Conservation (phyloP, 23 red algal genomes). For the Gracilaria domingensis region DNA sequence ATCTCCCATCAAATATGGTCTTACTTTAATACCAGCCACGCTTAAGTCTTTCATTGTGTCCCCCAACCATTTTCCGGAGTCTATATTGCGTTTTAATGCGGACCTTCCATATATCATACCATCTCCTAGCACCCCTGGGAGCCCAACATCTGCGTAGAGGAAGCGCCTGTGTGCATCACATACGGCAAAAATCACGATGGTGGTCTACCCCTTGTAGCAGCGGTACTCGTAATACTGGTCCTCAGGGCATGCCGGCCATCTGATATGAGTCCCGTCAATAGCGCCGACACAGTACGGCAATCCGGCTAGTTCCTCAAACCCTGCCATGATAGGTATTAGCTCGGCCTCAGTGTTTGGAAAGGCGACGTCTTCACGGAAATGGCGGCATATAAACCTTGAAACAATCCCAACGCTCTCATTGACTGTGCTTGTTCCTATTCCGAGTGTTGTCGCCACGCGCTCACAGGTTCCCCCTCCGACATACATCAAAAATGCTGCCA, state of each 20-base stretch:
- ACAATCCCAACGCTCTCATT: neutral
- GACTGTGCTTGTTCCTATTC: neutral
- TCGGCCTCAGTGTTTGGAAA: neutral
- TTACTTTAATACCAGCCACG: neutral
- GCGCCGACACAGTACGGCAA: conserved; percentile 50
- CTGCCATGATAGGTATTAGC: neutral
- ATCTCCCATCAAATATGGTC: conserved; percentile 45
- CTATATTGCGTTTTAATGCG: conserved; percentile 10
- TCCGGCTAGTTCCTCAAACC: neutral
- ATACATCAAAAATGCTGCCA: neutral
- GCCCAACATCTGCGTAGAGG: conserved; percentile 29
- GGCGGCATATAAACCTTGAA: neutral
- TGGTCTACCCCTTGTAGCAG: conserved; percentile 32
- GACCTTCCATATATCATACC: conserved; percentile 15
- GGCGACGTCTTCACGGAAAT: neutral
- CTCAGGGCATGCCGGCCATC: neutral
- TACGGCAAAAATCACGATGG: conserved; percentile 31
- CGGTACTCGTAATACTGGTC: conserved; percentile 28
- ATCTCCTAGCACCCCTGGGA: conserved; percentile 26
- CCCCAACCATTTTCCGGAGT: conserved; percentile 20
- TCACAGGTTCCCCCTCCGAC: neutral
- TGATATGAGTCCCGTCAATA: conserved; percentile 38
- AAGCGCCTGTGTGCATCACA: neutral
- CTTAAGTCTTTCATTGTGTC: conserved; percentile 16
- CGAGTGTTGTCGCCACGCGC: neutral